Conservation (phyloP, 2,329 filamentous ascomycete species). For the Verticillium nubilum region DNA sequence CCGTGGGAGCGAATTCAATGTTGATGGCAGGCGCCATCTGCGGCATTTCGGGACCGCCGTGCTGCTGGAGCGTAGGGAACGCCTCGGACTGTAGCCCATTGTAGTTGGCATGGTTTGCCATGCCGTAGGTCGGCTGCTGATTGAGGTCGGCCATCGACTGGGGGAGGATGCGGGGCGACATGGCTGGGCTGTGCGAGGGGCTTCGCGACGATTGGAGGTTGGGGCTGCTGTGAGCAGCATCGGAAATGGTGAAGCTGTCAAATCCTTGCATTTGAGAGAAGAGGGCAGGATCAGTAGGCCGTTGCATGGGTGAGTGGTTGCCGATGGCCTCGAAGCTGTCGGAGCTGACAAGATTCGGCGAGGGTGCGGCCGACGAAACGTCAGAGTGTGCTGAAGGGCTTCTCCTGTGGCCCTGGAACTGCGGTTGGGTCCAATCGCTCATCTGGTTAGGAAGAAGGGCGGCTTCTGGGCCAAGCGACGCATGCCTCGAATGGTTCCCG, state of each 20-base stretch:
- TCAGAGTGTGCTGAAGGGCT: constrained; percentile 90
- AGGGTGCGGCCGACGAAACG: constrained; percentile 78
- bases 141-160: constrained; percentile 49
- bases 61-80: constrained; percentile 45
- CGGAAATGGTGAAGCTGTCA: constrained; percentile 74
- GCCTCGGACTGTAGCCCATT: constrained; percentile 39
- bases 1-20: constrained; percentile 81
- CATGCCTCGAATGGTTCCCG: constrained; percentile 47
- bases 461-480: constrained; percentile 52
- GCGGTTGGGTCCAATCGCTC: constrained; percentile 46
- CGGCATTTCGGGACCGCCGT: constrained; percentile 54
- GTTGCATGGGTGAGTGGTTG: constrained; percentile 73
- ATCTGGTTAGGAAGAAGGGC: constrained; percentile 49
- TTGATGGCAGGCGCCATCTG: constrained; percentile 93
- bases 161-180: constrained; percentile 56
- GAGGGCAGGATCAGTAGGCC: constrained; percentile 63
- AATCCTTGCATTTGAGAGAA: constrained; percentile 77
- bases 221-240: constrained; percentile 62
- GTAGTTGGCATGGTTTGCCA: constrained; percentile 32
- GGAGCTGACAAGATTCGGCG: constrained; percentile 71
- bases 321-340: constrained; percentile 74
- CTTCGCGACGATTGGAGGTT: constrained; percentile 61
- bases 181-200: constrained; percentile 68
- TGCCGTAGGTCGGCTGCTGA: constrained; percentile 41
- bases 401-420: constrained; percentile 78